Evolutionary conservation across 1,284 basidiomycete genomes (phyloP).

Genomic region (Ganoderma multipileum): DNA sequence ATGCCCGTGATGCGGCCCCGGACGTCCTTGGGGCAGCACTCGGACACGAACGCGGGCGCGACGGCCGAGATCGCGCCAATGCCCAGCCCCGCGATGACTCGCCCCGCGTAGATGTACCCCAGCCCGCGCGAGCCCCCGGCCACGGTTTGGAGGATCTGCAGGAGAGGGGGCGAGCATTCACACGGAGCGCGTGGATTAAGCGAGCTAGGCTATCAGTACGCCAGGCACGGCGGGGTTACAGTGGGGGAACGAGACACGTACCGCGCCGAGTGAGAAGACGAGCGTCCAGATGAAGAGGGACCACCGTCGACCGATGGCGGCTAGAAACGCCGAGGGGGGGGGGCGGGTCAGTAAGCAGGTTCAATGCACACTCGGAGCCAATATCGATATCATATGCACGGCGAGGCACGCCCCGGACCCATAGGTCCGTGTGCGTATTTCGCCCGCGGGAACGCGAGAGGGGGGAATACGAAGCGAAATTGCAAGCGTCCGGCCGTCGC

Average conservation of each 20-base stretch:
- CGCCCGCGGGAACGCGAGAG: neutral
- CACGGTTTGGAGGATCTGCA: constrained; percentile 62
- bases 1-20: constrained; percentile 76
- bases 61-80: constrained; percentile 74
- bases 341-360: neutral
- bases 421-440: neutral
- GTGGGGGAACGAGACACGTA: constrained; percentile 42
- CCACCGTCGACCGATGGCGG: constrained; percentile 59
- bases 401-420: neutral
- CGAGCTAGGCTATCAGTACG: neutral
- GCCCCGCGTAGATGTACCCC: constrained; percentile 77
- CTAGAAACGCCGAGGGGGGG: constrained; percentile 38
- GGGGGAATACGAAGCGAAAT: neutral
- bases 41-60: constrained; percentile 79
- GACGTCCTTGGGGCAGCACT: constrained; percentile 80
- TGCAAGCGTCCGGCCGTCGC: neutral
- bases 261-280: constrained; percentile 74
- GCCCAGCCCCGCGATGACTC: constrained; percentile 74
- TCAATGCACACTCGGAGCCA: neutral
- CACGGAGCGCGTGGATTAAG: too few relatives aligned
- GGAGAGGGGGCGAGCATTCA: neutral
- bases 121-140: constrained; percentile 64
- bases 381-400: neutral
- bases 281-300: constrained; percentile 64
- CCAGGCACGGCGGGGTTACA: constrained; percentile 22